phyloP scores from a whole-genome alignment of 768 basidiomycete species.

The Gloeophyllum trabeum region DNA sequence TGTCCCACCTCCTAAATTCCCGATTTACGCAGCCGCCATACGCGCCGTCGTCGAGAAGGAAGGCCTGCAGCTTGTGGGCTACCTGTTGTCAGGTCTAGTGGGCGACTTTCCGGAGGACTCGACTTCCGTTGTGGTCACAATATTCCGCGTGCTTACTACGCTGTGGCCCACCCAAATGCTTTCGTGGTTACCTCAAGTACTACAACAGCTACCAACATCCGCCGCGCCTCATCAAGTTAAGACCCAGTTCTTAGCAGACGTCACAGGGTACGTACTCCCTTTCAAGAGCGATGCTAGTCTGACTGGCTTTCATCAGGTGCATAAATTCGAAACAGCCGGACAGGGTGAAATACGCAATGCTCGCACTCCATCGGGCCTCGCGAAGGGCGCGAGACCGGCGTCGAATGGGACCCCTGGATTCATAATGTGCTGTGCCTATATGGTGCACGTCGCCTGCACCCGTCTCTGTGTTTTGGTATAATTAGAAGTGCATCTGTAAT shows the following conservation, averaged over 20 bases:
- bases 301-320: constrained; percentile 33
- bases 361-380: constrained; percentile 59
- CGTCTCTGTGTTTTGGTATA: too few relatives aligned
- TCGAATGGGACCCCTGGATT: constrained; percentile 27
- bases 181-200: constrained; percentile 58
- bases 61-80: constrained; percentile 59
- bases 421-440: constrained; percentile 14
- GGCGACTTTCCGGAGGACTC: constrained; percentile 87
- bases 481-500: too few relatives aligned
- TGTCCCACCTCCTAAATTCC: constrained; percentile 45
- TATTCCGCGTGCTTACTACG: constrained; percentile 58
- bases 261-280: constrained; percentile 43
- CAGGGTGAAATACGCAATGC: constrained; percentile 73
- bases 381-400: constrained; percentile 63
- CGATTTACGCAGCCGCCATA: constrained; percentile 53
- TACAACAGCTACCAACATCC: constrained; percentile 58
- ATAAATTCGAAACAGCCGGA: constrained; percentile 57
- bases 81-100: constrained; percentile 67
- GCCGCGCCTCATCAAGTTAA: constrained; percentile 56
- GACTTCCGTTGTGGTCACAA: constrained; percentile 57
- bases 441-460: too few relatives aligned
- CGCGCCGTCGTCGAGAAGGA: constrained; percentile 51
- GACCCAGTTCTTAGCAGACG: constrained; percentile 59
- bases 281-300: constrained; percentile 4
- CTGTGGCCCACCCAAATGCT: constrained; percentile 63